phyloP scores from a whole-genome alignment of 1,284 basidiomycete genomes.

The Moniliella sp. region DNA sequence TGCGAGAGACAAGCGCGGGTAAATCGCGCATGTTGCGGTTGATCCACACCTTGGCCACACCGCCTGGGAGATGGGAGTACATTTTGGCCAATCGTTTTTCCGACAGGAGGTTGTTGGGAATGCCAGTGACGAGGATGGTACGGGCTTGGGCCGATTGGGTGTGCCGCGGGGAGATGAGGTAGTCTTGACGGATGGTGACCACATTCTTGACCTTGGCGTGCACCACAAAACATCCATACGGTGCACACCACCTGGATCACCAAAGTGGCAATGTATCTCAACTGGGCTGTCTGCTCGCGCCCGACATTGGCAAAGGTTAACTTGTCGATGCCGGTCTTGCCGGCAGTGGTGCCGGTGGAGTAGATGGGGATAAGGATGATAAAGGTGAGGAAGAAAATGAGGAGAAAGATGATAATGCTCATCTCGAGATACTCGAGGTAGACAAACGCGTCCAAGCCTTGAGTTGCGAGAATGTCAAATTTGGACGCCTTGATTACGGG shows the following conservation, averaged over 20 bases:
- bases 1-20: slow-evolving; percentile 59
- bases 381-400: slow-evolving; percentile 40
- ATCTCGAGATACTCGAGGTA: slow-evolving; percentile 66
- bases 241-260: slow-evolving; percentile 23
- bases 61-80: slow-evolving; percentile 58
- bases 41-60: slow-evolving; percentile 70
- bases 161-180: slow-evolving; percentile 56
- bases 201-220: slow-evolving; percentile 65
- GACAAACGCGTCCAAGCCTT: slow-evolving; percentile 81
- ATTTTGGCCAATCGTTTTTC: slow-evolving; percentile 46
- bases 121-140: slow-evolving; percentile 68
- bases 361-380: slow-evolving; percentile 45
- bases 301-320: slow-evolving; percentile 69
- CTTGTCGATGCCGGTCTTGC: slow-evolving; percentile 44
- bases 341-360: no score
- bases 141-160: slow-evolving; percentile 55
- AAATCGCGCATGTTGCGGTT: slow-evolving; percentile 61
- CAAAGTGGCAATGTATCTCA: slow-evolving; percentile 21
- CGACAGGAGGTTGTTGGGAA: slow-evolving; percentile 53
- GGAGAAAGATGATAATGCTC: slow-evolving; percentile 56
- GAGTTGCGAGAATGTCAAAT: slow-evolving; percentile 37
- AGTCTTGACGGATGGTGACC: slow-evolving; percentile 56
- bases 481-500: slow-evolving; percentile 29
- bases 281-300: slow-evolving; percentile 5
- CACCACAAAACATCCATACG: slow-evolving; percentile 56